phyloP scores from a whole-genome alignment of 805 yeast genomes.

The Isabelozyma pseudorhagii region DNA sequence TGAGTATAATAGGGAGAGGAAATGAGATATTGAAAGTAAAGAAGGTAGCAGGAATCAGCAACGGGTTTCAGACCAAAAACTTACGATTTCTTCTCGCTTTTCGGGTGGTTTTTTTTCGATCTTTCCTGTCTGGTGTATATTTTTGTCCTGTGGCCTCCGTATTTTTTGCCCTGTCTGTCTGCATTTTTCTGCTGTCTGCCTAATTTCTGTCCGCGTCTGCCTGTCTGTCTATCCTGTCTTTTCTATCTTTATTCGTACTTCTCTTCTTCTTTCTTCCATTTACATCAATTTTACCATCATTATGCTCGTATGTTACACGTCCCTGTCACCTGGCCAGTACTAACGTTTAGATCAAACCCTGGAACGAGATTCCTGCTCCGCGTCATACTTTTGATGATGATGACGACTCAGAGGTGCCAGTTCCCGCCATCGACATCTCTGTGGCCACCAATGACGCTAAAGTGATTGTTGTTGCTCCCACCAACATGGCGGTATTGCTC shows the following conservation, averaged over 20 bases:
- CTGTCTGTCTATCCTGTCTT: neutral
- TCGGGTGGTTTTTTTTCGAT: neutral
- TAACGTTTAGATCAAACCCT: slow-evolving; percentile 43
- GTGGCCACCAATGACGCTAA: slow-evolving; percentile 10
- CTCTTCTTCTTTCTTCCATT: neutral
- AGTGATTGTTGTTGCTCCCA: slow-evolving; percentile 27
- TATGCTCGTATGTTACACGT: slow-evolving; percentile 18
- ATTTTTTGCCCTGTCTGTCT: too few species aligned
- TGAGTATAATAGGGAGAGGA: neutral
- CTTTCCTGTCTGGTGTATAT: too few species aligned
- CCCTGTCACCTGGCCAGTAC: slow-evolving; percentile 1
- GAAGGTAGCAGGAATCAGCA: neutral
- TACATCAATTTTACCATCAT: neutral
- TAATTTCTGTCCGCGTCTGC: too few species aligned
- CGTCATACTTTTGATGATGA: slow-evolving; percentile 51
- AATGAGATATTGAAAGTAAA: neutral
- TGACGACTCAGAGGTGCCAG: slow-evolving; percentile 18
- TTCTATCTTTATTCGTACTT: neutral
- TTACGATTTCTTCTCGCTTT: neutral
- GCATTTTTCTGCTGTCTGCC: too few species aligned
- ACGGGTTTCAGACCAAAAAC: neutral
- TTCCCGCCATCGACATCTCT: slow-evolving; percentile 21
- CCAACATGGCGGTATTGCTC: slow-evolving; percentile 16
- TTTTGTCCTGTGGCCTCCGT: too few species aligned
- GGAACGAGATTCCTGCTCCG: slow-evolving; percentile 46